Base-by-base conservation (phyloP, 1,139 yeast species). In the Taphrina wiesneri region DNA sequence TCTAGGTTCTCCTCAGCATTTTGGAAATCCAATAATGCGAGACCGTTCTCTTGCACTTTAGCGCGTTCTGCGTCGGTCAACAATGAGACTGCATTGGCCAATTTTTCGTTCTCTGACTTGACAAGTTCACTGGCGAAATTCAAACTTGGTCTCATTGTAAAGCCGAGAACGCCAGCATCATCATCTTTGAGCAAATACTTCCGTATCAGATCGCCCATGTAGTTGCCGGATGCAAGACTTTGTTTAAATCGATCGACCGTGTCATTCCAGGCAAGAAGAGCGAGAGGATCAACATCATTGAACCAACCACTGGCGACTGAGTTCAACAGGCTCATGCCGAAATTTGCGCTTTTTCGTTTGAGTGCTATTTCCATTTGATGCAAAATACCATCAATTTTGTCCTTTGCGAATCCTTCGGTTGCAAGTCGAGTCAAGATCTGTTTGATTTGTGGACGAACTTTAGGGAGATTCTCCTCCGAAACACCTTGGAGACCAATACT, bases 401-500 rank as follows among this genome's bases (percentile, higher is more conserved):
- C 80, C 47, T 81, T 79, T 52, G 87, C 86, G 68, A 87, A 82
- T 0, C 82, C 82, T 11, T 74, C 69, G 13, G 70, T 67, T 25
- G 73, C 74, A 47, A 81, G 75, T 25, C 76, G 73, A 3, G 74
- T 71, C 17, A 79, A 67, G 0, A 78, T 76, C 0, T 77, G 76
- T 19, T 75, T 70, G 3, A 90, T 81, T 13, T 80, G 81, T 0
- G 73, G 71, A 67, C 84, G 83, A 39, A 85, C 78, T 23, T 74
- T 76, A 1, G 79, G 77, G 1, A 83, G 80, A 54, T 85, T 83
- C 34, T 81, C 81, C 43, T 79, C 76, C 6, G 83, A 76, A 61
- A 91, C 80, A 11, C 96, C 96, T 73, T 88, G 95, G 36, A 90
- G 80, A 4, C 99, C 99, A 67, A 93, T 79, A 1, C 96, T 87